Evolutionary conservation across 1,139 yeast species (phyloP), one percentile per base, ranked within the genome.

Genomic region (Geotrichum phurueaensis): DNA sequence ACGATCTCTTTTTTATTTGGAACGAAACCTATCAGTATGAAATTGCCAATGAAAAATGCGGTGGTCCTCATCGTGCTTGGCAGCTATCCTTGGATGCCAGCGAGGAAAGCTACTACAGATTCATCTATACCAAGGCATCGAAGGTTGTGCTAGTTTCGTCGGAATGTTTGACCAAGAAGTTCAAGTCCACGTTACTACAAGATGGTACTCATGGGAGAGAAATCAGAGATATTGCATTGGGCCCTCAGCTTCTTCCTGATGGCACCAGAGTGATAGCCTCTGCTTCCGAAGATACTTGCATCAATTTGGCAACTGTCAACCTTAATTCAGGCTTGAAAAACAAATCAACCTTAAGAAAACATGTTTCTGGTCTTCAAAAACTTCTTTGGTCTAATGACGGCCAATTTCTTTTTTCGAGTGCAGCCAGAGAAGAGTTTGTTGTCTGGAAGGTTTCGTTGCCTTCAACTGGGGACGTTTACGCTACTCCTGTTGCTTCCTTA

Each of bases 51-150:
- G 89, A 85, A 64, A 74, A 80, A n/a, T 94, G 98, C 72, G 98
- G 98, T 25, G 98, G 98, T 0, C 83, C 94, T 1, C 97, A 92
- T 70, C 79, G 98, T 65, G 82, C 84, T 63, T 94, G 97, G 97
- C 78, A 79, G 53, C 75, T 87, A 29, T 70, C 73, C 59, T 66
- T 71, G 15, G 64, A 68, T 25, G 58, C 51, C 29, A 56, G 54
- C 18, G 60, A 63, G 18, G 63, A 66, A 50, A 64, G 65, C 12
- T 64, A 63, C 2, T 76, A 73, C 58, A 75, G 69, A 66, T 81
- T 79, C 66, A 75, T 69, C 15, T 89, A 84, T 67, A 83, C 87
- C 23, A 84, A 86, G 69, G 84, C 87, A 2, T 64, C 69, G 10
- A 62, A 62, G 18, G 63, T 65, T 60, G 51, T 52, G 43, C 18